Evolutionary conservation across 495 filamentous ascomycete genomes (phyloP).

Genomic region (Daldinia vernicosa): DNA sequence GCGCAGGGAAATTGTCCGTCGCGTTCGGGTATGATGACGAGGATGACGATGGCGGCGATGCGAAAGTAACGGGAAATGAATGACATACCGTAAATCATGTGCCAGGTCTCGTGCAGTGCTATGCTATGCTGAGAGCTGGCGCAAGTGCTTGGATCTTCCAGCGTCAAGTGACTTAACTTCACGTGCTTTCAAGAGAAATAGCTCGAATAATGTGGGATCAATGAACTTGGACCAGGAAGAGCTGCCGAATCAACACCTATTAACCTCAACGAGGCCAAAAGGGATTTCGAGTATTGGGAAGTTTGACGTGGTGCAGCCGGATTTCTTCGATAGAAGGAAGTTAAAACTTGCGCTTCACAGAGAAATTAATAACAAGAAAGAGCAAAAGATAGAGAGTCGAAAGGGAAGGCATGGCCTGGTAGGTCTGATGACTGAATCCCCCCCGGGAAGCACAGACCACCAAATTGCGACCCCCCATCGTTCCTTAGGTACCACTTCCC

Average conservation of each 20-base stretch:
- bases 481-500: too few species aligned
- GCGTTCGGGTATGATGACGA: conserved; percentile 1
- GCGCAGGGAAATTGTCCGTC: not conserved
- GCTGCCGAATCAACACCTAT: conserved; percentile 33
- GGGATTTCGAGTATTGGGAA: not conserved
- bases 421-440: too few species aligned
- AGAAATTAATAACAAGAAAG: conserved; percentile 27
- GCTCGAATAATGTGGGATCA: conserved; percentile 46
- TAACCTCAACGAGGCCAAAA: conserved; percentile 26
- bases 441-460: too few species aligned
- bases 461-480: too few species aligned
- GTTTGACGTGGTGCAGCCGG: conserved; percentile 20
- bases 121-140: conserved; percentile 36
- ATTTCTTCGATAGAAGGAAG: conserved; percentile 28
- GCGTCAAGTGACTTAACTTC: conserved; percentile 47
- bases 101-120: conserved; percentile 46
- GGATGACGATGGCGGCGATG: conserved; percentile 20
- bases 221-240: conserved; percentile 26
- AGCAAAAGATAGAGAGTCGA: conserved; percentile 28
- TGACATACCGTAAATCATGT: conserved; percentile 47
- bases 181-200: conserved; percentile 47
- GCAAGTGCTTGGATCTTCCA: conserved; percentile 46
- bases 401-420: conserved; percentile 8
- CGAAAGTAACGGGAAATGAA: conserved; percentile 4
- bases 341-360: conserved; percentile 36